Conservation (phyloP, 2,329 filamentous ascomycete genomes). For the Xylogone sp. region DNA sequence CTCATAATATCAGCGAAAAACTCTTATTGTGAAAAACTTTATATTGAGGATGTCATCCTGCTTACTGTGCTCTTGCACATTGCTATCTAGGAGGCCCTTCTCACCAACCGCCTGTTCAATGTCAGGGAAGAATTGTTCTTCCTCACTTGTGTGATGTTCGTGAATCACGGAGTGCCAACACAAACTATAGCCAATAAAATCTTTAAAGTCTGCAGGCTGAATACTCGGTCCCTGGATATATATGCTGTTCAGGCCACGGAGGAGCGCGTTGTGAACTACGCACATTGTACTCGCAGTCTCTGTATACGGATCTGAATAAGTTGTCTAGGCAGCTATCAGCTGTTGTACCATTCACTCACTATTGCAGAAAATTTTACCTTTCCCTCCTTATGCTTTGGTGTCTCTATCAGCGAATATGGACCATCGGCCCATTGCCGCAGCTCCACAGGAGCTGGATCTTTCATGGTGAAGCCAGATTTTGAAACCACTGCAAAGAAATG, state of each 20-base stretch:
- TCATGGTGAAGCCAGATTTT: conserved; percentile 4
- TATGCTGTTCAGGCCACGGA: conserved; percentile 7
- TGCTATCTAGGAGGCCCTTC: neutral
- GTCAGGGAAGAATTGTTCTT: neutral
- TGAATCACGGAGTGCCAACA: neutral
- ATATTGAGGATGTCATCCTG: neutral
- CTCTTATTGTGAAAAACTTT: neutral
- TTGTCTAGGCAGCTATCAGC: neutral
- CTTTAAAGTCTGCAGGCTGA: conserved; percentile 8
- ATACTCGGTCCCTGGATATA: conserved; percentile 31
- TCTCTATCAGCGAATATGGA: conserved; percentile 10
- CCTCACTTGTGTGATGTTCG: neutral
- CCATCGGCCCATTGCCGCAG: conserved; percentile 5
- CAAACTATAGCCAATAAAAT: conserved; percentile 2
- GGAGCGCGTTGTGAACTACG: conserved; percentile 52
- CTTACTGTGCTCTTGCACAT: neutral
- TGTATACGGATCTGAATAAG: conserved; percentile 42
- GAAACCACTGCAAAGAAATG: neutral
- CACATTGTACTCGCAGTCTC: conserved; percentile 60
- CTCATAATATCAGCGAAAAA: no score
- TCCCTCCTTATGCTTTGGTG: conserved; percentile 7
- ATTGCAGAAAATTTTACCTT: conserved; percentile 2
- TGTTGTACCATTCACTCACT: neutral
- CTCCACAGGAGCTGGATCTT: conserved; percentile 1
- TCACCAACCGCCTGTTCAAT: neutral